phyloP scores from a whole-genome alignment of 768 basidiomycete genomes.

The Termitomyces sp. region DNA sequence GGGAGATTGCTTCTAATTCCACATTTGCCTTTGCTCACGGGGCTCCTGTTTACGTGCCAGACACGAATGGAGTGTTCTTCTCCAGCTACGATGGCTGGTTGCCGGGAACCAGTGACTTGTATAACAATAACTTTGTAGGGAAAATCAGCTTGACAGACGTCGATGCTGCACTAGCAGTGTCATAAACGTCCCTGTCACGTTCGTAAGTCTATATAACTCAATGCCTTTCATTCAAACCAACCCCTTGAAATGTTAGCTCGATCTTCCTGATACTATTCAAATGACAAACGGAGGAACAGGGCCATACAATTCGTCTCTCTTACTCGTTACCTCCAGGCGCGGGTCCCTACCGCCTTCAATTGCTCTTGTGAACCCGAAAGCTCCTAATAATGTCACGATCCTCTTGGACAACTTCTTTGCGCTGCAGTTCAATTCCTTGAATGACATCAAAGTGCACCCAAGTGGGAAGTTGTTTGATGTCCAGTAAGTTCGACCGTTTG shows the following conservation, averaged over 20 bases:
- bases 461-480: slow-evolving; percentile 66
- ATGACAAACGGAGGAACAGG: slow-evolving; percentile 72
- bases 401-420: slow-evolving; percentile 77
- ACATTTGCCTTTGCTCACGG: slow-evolving; percentile 78
- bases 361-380: slow-evolving; percentile 54
- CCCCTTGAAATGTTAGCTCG: slow-evolving; percentile 32
- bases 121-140: slow-evolving; percentile 58
- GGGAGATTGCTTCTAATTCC: slow-evolving; percentile 51
- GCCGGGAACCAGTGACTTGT: slow-evolving; percentile 54
- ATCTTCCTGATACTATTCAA: slow-evolving; percentile 51
- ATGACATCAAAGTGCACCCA: slow-evolving; percentile 73
- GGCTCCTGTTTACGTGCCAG: slow-evolving; percentile 61
- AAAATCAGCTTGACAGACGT: slow-evolving; percentile 59
- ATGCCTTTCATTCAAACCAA: background rate
- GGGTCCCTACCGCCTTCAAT: slow-evolving; percentile 56
- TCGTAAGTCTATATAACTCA: slow-evolving; percentile 21
- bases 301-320: slow-evolving; percentile 49
- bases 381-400: slow-evolving; percentile 63
- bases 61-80: slow-evolving; percentile 70
- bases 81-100: slow-evolving; percentile 61
- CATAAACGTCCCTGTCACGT: slow-evolving; percentile 44
- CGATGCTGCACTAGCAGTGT: slow-evolving; percentile 33
- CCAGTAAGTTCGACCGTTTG: slow-evolving; percentile 34
- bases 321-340: slow-evolving; percentile 63
- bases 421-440: slow-evolving; percentile 76